phyloP scores from a whole-genome alignment of 495 filamentous ascomycete genomes.

The Trichoderma gamsii region DNA sequence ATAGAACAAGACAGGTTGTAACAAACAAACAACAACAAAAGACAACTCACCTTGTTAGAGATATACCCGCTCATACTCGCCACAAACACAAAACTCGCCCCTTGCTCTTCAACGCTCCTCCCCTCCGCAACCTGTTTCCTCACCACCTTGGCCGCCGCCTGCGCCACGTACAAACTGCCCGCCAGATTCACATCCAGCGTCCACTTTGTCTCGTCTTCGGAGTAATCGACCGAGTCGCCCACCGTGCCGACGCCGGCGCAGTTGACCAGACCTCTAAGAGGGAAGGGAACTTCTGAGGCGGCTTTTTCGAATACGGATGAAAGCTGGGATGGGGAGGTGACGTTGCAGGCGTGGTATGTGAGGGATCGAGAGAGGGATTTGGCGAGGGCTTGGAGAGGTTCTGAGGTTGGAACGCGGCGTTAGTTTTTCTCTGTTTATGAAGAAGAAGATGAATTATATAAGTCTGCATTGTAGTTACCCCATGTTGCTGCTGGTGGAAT shows the following conservation, averaged over 20 bases:
- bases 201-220: background rate
- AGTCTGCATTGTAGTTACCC: background rate
- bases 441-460: background rate
- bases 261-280: background rate
- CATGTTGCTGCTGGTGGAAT: background rate
- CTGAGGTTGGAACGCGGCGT: background rate
- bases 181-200: slow-evolving; percentile 1
- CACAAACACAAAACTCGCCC: slow-evolving; percentile 5
- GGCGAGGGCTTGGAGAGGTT: slow-evolving; percentile 62
- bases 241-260: background rate
- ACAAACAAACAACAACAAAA: background rate
- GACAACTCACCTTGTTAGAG: background rate
- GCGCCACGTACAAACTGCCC: background rate
- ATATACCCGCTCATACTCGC: slow-evolving; percentile 8
- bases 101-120: background rate
- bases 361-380: slow-evolving; percentile 34
- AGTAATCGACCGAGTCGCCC: background rate
- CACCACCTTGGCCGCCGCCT: slow-evolving; percentile 4
- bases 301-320: background rate
- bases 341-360: slow-evolving; percentile 17
- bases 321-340: background rate
- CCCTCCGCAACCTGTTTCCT: background rate
- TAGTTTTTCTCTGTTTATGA: background rate
- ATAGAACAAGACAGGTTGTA: background rate
- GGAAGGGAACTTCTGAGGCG: background rate